Percentiles rank a stretch among this genome's conserved stretches.
phyloP scores from a whole-genome alignment of 2,329 filamentous ascomycete species.

The Alternaria sp. region DNA sequence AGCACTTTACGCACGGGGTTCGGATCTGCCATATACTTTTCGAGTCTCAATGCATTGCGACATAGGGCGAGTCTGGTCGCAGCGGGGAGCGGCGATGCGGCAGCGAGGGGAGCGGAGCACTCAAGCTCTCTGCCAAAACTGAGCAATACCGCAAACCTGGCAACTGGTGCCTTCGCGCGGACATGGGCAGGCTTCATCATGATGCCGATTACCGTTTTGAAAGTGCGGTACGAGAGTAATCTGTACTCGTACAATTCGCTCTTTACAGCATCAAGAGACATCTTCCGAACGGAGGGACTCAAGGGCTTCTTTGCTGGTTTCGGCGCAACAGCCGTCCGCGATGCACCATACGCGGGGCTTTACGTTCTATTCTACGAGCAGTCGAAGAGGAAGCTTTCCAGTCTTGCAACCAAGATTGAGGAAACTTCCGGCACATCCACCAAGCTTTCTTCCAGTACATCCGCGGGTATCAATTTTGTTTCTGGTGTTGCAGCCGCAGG shows the following conservation, averaged over 20 bases:
- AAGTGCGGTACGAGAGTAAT: constrained; percentile 92
- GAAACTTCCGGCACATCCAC: constrained; percentile 33
- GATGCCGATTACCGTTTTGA: constrained; percentile 96
- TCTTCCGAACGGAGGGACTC: constrained; percentile 74
- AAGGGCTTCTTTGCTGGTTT: constrained; percentile 93
- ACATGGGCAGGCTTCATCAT: constrained; percentile 88
- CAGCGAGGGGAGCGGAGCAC: constrained; percentile 26
- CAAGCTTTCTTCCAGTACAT: constrained; percentile 49
- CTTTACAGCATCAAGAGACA: constrained; percentile 74
- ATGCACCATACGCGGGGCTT: constrained; percentile 95
- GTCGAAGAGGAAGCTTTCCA: constrained; percentile 70
- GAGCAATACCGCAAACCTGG: constrained; percentile 82
- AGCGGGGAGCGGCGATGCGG: constrained; percentile 23
- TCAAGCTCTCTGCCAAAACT: constrained; percentile 83
- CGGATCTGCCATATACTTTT: constrained; percentile 94
- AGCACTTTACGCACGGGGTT: constrained; percentile 93
- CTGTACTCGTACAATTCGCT: constrained; percentile 85
- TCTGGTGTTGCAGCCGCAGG: constrained; percentile 83
- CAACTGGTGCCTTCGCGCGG: constrained; percentile 83
- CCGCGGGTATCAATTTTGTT: constrained; percentile 80
- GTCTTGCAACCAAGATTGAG: constrained; percentile 41
- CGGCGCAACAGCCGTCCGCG: constrained; percentile 88
- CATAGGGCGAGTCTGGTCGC: constrained; percentile 62
- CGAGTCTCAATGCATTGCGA: constrained; percentile 83
- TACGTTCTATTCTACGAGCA: constrained; percentile 96